Conservation (phyloP, 345 rosid species). For the Clausena lansium region DNA sequence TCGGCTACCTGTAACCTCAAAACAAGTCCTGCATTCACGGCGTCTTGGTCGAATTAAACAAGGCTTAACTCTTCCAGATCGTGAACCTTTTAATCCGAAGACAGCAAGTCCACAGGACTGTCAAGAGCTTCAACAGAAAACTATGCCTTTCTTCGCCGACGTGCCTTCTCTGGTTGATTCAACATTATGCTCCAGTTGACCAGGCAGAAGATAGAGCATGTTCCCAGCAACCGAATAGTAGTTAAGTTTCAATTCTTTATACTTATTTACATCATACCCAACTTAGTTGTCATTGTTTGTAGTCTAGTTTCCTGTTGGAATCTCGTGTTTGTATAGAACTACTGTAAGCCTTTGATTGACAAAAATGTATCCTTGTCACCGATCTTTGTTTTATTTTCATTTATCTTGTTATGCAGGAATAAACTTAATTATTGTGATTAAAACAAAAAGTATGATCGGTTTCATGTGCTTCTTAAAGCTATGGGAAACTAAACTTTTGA, state of each 20-base stretch:
- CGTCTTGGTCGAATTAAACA: slow-evolving; percentile 50
- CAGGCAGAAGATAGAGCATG: not conserved
- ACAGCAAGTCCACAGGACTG: slow-evolving; percentile 30
- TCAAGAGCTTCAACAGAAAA: slow-evolving; percentile 49
- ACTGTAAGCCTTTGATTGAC: not conserved
- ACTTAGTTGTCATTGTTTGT: not conserved
- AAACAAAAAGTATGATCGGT: no score
- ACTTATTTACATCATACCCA: not conserved
- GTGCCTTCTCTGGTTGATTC: slow-evolving; percentile 33
- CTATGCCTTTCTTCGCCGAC: slow-evolving; percentile 52
- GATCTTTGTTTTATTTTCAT: no score
- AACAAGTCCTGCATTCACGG: slow-evolving; percentile 47
- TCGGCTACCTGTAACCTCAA: slow-evolving; percentile 54
- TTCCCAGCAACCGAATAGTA: not conserved
- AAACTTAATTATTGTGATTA: no score
- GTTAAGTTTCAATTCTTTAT: not conserved
- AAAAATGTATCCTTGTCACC: no score
- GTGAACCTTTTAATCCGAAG: slow-evolving; percentile 34
- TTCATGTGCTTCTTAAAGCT: no score
- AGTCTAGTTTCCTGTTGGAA: not conserved
- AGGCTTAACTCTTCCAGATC: slow-evolving; percentile 44
- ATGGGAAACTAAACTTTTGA: no score
- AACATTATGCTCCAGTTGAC: slow-evolving; percentile 5
- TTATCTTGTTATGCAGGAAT: no score
- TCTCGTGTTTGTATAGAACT: not conserved